These are phyloP conservation scores for Cordyceps militaris DNA, from an alignment of 2,329 filamentous ascomycete species.

Conservation along the genomic window DNA sequence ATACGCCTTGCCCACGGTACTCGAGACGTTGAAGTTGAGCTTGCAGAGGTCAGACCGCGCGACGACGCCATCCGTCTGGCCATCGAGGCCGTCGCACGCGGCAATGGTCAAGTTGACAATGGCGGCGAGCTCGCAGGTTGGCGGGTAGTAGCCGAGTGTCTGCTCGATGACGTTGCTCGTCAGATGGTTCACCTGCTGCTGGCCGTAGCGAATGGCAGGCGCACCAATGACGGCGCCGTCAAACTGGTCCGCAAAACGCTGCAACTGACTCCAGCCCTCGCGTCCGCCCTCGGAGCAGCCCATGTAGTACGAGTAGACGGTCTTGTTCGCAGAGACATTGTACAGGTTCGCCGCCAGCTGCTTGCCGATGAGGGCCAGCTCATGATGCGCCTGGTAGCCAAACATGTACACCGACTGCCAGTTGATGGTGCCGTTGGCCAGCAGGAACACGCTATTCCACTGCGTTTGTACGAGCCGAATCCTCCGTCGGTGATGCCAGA, in stretches of 20 bases:
- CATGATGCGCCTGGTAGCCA: conserved; percentile 30
- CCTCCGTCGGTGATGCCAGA: conserved; percentile 43
- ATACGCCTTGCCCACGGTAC: conserved; percentile 26
- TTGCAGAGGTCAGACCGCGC: conserved; percentile 17
- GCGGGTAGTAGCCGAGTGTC: conserved; percentile 33
- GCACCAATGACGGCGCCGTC: conserved; percentile 40
- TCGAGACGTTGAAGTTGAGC: conserved; percentile 25
- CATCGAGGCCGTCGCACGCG: neutral
- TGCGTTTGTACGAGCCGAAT: conserved; percentile 38
- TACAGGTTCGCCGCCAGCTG: conserved; percentile 36
- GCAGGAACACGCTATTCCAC: conserved; percentile 29
- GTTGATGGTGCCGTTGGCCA: conserved; percentile 33
- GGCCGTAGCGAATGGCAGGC: conserved; percentile 39
- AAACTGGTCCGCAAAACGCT: conserved; percentile 42
- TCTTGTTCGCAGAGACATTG: conserved; percentile 21
- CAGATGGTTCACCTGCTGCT: conserved; percentile 39
- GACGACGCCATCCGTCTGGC: neutral
- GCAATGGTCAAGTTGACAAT: neutral
- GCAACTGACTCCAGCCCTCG: conserved; percentile 42
- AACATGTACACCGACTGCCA: conserved; percentile 30
- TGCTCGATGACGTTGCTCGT: conserved; percentile 32
- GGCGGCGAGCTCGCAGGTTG: conserved; percentile 8
- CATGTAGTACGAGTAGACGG: conserved; percentile 42
- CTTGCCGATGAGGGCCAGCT: conserved; percentile 35
- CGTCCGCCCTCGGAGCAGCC: conserved; percentile 48